Conservation (phyloP, 2,329 filamentous ascomycete genomes). For the Byssochlamys sp. region DNA sequence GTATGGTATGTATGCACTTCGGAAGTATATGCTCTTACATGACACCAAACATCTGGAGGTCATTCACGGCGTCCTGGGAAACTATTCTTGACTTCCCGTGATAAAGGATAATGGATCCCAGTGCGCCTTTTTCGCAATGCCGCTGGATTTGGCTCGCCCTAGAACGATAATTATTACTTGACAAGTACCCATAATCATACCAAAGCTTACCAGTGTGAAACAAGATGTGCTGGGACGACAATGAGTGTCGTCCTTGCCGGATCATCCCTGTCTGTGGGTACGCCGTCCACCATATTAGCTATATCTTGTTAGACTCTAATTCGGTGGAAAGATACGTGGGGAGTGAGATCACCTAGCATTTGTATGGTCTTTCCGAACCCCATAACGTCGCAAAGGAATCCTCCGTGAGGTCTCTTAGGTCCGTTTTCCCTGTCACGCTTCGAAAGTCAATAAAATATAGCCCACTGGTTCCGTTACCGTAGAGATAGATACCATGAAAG, state of each 20-base stretch:
- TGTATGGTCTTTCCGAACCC: constrained; percentile 34
- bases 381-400: constrained; percentile 33
- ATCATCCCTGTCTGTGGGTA: constrained; percentile 7
- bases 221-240: constrained; percentile 25
- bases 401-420: constrained; percentile 18
- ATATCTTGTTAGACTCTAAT: constrained; percentile 3
- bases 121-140: constrained; percentile 18
- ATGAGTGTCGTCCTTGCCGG: constrained; percentile 26
- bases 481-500: constrained; percentile 22
- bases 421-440: constrained; percentile 24
- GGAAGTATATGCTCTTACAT: constrained; percentile 9
- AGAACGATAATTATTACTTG: background rate
- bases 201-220: constrained; percentile 24
- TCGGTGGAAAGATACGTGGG: background rate
- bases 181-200: background rate
- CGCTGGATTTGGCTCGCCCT: constrained; percentile 22
- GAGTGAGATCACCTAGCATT: constrained; percentile 18
- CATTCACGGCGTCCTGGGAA: constrained; percentile 10
- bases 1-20: background rate
- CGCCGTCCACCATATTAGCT: constrained; percentile 31
- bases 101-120: constrained; percentile 17
- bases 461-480: background rate
- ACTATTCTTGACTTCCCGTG: constrained; percentile 12
- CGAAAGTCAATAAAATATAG: constrained; percentile 6
- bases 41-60: constrained; percentile 14